Evolutionary conservation across 2,329 filamentous ascomycete genomes (phyloP), one percentile per base, ranked within the genome.

Genomic region (Phoma herbarum): DNA sequence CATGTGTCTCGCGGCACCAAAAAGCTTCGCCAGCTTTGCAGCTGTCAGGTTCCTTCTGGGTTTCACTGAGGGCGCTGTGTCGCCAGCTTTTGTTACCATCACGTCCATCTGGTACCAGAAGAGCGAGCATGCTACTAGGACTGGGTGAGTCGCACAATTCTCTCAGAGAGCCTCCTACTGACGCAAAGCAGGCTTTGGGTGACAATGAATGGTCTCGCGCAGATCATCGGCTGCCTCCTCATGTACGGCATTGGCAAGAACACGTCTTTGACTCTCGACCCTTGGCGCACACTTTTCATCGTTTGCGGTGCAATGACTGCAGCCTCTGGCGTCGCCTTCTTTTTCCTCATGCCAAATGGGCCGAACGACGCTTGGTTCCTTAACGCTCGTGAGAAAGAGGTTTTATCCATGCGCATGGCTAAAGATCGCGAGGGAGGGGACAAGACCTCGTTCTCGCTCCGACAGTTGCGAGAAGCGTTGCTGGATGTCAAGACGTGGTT

Each of bases 341-440:
- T 77, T 55, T 61, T 81, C 23, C 57, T 79, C 46, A 82, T 84
- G 78, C 83, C 83, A 0, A 75, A 70, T 39, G 78, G 79, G 0
- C 81, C 82, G 0, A 74, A 74, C 2, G 76, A 78, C 12, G 82
- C 82, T 1, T 84, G 83, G 82, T 85, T 85, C 62, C 70, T 85
- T 2, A 80, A 66, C 3, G 63, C 71, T 0, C 69, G 77, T 8
- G 80, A 85, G 63, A 79, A 77, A 54, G 69, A 79, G 41, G 75
- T 83, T 4, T 65, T 81, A 1, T 75, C 78, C 2, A 62, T 70
- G 31, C 72, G 78, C 0, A 68, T 81, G 56, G 74, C 75, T 3
- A 59, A 64, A 7, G 75, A 79, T 43, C 72, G 74, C 18, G 78
- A 79, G 35, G 78, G 77, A 26, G 77, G 78, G 9, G 79, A 81